Evolutionary conservation across 164 flowering plant genomes (phyloP).

Genomic region (Tinospora cordifolia): DNA sequence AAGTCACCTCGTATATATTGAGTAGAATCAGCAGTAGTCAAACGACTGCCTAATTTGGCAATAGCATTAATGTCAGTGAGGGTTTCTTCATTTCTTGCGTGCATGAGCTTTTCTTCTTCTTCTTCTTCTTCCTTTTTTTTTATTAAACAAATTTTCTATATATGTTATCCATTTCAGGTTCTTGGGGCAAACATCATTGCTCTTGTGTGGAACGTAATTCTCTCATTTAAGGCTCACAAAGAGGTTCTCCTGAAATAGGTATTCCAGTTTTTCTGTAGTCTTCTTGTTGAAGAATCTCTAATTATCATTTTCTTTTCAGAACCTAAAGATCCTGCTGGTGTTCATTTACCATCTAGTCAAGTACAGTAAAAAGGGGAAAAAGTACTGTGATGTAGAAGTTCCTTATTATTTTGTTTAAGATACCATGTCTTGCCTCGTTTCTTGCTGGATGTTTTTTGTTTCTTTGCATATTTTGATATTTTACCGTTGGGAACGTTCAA

Average conservation of each 20-base stretch:
- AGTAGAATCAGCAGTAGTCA: background rate
- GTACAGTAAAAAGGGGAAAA: too few relatives aligned
- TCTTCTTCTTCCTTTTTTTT: too few relatives aligned
- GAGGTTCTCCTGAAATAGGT: constrained; percentile 59
- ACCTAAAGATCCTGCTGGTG: background rate
- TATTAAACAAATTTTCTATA: background rate
- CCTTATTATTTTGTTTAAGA: background rate
- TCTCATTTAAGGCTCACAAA: constrained; percentile 90
- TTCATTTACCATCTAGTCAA: background rate
- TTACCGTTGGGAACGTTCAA: too few relatives aligned
- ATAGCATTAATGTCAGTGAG: background rate
- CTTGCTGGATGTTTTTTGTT: too few relatives aligned
- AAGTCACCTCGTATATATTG: background rate
- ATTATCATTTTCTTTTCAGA: background rate
- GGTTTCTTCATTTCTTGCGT: background rate
- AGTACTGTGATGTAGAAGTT: background rate
- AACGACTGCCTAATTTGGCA: background rate
- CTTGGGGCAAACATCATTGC: constrained; percentile 82
- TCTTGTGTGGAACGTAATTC: constrained; percentile 83
- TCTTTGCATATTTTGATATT: too few relatives aligned
- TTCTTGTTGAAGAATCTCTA: background rate
- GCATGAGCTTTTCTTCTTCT: background rate
- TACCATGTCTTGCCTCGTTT: too few relatives aligned
- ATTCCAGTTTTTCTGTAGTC: background rate
- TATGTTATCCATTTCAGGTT: constrained; percentile 43